Conservation (phyloP, 345 rosid species). For the Salix dunnii region DNA sequence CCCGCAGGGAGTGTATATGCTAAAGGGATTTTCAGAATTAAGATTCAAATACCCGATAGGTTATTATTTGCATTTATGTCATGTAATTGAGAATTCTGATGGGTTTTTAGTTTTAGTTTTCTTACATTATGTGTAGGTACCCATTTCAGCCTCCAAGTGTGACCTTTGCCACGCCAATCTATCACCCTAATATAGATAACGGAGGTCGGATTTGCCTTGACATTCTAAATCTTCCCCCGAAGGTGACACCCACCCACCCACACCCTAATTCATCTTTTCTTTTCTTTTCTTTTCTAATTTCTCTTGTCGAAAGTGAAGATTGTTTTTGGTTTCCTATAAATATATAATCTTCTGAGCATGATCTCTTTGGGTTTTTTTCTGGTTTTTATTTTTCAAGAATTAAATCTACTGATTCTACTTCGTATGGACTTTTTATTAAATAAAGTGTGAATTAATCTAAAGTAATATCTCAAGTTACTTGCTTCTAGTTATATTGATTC, state of each 20-base stretch:
- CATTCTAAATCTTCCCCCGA: conserved; percentile 85
- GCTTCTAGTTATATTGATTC: too few relatives aligned
- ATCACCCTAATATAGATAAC: conserved; percentile 77
- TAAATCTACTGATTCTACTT: too few relatives aligned
- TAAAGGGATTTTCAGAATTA: conserved; percentile 58
- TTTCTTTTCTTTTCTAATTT: too few relatives aligned
- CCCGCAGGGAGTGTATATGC: conserved; percentile 76
- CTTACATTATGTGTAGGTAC: conserved; percentile 33
- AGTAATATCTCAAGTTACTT: too few relatives aligned
- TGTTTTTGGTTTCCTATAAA: too few relatives aligned
- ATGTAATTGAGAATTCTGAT: not conserved
- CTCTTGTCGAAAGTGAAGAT: too few relatives aligned
- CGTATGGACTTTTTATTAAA: too few relatives aligned
- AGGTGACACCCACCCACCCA: conserved; percentile 33
- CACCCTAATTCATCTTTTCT: not conserved
- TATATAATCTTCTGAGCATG: too few relatives aligned
- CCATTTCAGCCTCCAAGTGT: conserved; percentile 90
- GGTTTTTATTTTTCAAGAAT: too few relatives aligned
- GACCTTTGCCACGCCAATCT: conserved; percentile 67
- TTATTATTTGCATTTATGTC: conserved; percentile 9
- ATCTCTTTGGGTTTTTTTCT: too few relatives aligned
- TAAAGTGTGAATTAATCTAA: too few relatives aligned
- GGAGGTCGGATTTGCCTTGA: conserved; percentile 92
- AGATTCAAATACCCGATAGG: conserved; percentile 79
- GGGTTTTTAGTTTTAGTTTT: not conserved